phyloP scores from a whole-genome alignment of 371 early-diverging fungal genomes.

The Zopfochytrium polystomum region DNA sequence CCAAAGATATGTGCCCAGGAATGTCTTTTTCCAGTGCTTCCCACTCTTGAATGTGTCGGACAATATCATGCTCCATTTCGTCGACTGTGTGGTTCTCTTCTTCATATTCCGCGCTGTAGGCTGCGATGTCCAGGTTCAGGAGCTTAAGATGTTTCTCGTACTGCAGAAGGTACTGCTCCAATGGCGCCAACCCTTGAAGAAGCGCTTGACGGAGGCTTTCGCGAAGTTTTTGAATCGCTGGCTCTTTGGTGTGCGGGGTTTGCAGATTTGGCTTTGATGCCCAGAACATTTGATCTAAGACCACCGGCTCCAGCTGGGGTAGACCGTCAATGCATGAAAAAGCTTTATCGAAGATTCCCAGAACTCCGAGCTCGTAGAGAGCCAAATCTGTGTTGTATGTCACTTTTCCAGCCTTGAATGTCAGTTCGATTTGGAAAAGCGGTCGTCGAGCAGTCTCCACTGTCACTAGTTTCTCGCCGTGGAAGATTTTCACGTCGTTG shows the following conservation, averaged over 20 bases:
- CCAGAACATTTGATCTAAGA: constrained; percentile 57
- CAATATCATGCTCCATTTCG: constrained; percentile 54
- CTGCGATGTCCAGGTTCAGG: constrained; percentile 44
- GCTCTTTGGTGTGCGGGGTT: constrained; percentile 41
- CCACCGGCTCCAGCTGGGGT: constrained; percentile 54
- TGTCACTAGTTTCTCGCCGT: constrained; percentile 18
- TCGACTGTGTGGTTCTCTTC: constrained; percentile 44
- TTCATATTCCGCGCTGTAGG: constrained; percentile 50
- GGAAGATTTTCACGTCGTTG: constrained; percentile 42
- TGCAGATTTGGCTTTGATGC: constrained; percentile 50
- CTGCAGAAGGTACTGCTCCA: constrained; percentile 37
- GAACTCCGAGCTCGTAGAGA: constrained; percentile 35
- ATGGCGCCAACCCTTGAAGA: constrained; percentile 33
- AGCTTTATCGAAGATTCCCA: constrained; percentile 50
- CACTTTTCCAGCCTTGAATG: constrained; percentile 45
- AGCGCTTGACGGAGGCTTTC: constrained; percentile 29
- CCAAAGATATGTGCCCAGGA: constrained; percentile 46
- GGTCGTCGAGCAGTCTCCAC: constrained; percentile 32
- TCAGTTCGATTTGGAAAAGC: constrained; percentile 50
- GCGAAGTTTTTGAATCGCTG: constrained; percentile 29
- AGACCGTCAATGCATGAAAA: constrained; percentile 44
- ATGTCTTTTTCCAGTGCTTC: constrained; percentile 49
- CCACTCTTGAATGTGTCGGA: constrained; percentile 44
- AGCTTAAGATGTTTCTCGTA: constrained; percentile 47
- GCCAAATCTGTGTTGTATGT: constrained; percentile 46